Conservation (phyloP, 495 filamentous ascomycete species). For the Tuber calosporum region DNA sequence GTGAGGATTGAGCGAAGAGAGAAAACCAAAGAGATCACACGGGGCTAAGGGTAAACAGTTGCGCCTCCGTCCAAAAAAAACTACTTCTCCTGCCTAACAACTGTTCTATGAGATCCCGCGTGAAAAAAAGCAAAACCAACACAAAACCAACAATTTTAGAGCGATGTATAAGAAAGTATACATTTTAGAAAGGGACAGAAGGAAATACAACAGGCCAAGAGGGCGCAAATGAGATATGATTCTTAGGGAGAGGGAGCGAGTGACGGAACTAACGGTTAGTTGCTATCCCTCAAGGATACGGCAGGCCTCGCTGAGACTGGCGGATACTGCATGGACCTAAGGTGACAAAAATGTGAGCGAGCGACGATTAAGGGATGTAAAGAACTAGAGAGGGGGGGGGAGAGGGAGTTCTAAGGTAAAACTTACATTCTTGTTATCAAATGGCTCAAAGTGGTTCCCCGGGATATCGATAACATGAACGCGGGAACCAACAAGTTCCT, state of each 20-base stretch:
- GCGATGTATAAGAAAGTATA: background rate
- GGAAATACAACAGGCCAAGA: background rate
- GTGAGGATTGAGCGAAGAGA: background rate
- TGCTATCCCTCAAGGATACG: slow-evolving; percentile 25
- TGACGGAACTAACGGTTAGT: background rate
- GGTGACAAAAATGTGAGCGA: slow-evolving; percentile 1
- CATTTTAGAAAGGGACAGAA: background rate
- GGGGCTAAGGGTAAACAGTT: background rate
- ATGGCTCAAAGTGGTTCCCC: slow-evolving; percentile 32
- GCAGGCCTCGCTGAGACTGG: slow-evolving; percentile 25
- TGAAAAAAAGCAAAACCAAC: background rate
- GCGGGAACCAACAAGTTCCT: slow-evolving; percentile 14
- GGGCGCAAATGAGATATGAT: background rate
- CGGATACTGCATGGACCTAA: slow-evolving; percentile 24
- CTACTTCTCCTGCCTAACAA: background rate
- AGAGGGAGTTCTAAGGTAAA: background rate
- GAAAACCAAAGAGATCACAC: background rate
- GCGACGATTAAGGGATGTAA: background rate
- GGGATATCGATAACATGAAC: slow-evolving; percentile 31
- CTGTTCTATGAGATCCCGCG: background rate
- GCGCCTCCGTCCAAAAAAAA: background rate
- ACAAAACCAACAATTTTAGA: background rate
- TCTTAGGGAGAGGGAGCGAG: background rate
- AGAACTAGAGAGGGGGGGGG: background rate
- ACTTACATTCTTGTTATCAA: slow-evolving; percentile 32